A percentile compares a stretch with the other conserved stretches of the same genome.
Evolutionary conservation across 768 basidiomycete genomes (phyloP).

Genomic region (Boletus pseudo-olivaceus): DNA sequence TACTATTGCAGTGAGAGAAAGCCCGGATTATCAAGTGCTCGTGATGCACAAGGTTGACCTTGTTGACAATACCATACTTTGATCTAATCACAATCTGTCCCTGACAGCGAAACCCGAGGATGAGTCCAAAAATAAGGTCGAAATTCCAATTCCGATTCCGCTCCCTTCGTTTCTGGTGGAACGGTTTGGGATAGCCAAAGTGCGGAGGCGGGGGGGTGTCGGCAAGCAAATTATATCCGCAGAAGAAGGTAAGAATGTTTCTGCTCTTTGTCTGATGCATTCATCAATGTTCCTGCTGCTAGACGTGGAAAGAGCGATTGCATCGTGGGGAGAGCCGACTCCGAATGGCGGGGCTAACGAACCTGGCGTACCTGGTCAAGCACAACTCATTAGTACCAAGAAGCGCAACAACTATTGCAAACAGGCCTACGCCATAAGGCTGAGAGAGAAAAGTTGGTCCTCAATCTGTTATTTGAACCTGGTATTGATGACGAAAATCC

Average conservation of each 20-base stretch:
- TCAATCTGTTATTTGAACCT: too few species aligned
- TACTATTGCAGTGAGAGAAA: neutral
- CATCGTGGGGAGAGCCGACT: neutral
- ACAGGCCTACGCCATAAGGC: neutral
- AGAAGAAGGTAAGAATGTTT: neutral
- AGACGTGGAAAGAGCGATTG: slow-evolving; percentile 1
- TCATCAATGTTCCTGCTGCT: neutral
- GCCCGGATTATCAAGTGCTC: neutral
- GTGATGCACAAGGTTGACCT: neutral
- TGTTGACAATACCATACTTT: neutral
- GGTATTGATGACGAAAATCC: neutral
- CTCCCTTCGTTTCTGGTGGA: neutral
- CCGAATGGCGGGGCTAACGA: neutral
- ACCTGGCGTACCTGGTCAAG: neutral
- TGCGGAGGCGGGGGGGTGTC: neutral
- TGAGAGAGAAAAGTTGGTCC: slow-evolving; percentile 3
- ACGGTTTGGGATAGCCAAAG: neutral
- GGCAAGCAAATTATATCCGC: neutral
- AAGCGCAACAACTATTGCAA: slow-evolving; percentile 3
- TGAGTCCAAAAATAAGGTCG: neutral
- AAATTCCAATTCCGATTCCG: neutral
- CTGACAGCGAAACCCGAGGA: neutral
- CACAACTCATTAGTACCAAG: neutral
- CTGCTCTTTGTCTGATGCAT: neutral
- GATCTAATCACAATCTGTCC: neutral